Base-by-base conservation (phyloP, 305 asterid genomes). In the Stenogyne calaminthoides region DNA sequence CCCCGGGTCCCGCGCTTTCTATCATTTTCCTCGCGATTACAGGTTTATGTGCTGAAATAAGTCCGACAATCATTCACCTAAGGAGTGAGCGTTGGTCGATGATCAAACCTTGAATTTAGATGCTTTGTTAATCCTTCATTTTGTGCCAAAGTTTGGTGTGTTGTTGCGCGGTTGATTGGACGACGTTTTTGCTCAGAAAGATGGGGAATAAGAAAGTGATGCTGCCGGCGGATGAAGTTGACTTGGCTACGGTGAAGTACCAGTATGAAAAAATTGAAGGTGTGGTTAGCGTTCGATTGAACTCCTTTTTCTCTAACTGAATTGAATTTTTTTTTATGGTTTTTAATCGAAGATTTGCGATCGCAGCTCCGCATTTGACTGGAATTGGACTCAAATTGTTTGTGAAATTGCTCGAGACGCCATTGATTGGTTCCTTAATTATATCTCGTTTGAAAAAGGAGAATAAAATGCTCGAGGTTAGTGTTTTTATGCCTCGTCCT, bases 361-460 rank as follows among this genome's bases (percentile, higher is more conserved):
- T 61, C 78, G 89, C 86, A 95, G 99, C 99, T 74, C 99, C 99
- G 22, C 97, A 92, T 80, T 74, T 92, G 87, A 89, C 97, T 78
- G 98, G 99, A 77, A 64, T 81, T 64, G 71, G 67, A 85, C 81
- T 95, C 66, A 88, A 86, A 74, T 42, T 90, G 9, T 90, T 90
- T 70, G 84, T 88, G 42, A 84, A 75, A 73, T 46, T 95, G 82
- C 12, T 85, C n/a, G 99, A 95, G 80, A 56, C 88, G 10, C 93
- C 96, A 14, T 62, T 78, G 9, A 69, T 90, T 73, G 98, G 99
- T 67, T 71, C 96, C 3, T 67, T 88, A 84, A 82, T 95, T 29
- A 54, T 83, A 9, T 77, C 82, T 67, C 69, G 57, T 34, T 47
- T 95, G 87, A 95, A 95, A 82, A 88, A 78, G 27, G 77, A 95